A percentile compares a stretch with the other conserved stretches of the same genome.
phyloP scores from a whole-genome alignment of 345 rosid species.

The Syzygium aromaticum region DNA sequence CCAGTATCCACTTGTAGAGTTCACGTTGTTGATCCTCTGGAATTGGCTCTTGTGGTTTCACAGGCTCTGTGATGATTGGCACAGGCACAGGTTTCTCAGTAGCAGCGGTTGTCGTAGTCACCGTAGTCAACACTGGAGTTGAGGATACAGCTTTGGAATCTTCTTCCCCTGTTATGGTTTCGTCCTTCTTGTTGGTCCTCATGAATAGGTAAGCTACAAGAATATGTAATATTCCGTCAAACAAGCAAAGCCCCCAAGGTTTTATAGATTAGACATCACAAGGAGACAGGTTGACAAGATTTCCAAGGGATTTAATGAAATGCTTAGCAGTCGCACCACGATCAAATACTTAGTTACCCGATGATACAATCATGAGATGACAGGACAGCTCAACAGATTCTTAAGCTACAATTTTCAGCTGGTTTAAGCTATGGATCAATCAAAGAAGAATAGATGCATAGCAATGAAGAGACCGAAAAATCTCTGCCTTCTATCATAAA shows the following conservation, averaged over 20 bases:
- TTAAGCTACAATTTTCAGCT: not conserved
- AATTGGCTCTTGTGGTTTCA: conserved; percentile 45
- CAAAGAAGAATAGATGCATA: not conserved
- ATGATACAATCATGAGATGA: not conserved
- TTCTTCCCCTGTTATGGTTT: conserved; percentile 28
- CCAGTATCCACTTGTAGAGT: conserved; percentile 83
- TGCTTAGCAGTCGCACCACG: not conserved
- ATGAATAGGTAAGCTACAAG: conserved; percentile 16
- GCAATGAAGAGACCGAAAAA: not conserved
- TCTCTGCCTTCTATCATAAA: not conserved
- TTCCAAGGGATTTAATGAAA: not conserved
- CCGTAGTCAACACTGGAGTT: conserved; percentile 18
- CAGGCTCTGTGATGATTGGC: conserved; percentile 19
- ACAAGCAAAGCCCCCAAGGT: not conserved
- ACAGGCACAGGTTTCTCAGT: conserved; percentile 17
- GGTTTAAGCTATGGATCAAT: not conserved
- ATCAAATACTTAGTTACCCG: not conserved
- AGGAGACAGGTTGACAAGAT: not conserved
- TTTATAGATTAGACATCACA: not conserved
- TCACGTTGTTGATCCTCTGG: conserved; percentile 65
- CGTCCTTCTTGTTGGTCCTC: conserved; percentile 39
- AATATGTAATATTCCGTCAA: conserved; percentile 1
- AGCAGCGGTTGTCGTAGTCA: conserved; percentile 11
- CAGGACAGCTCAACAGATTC: not conserved
- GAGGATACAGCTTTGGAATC: conserved; percentile 9